Conservation (phyloP, 1,284 basidiomycete species). For the Rhizoctonia solani region DNA sequence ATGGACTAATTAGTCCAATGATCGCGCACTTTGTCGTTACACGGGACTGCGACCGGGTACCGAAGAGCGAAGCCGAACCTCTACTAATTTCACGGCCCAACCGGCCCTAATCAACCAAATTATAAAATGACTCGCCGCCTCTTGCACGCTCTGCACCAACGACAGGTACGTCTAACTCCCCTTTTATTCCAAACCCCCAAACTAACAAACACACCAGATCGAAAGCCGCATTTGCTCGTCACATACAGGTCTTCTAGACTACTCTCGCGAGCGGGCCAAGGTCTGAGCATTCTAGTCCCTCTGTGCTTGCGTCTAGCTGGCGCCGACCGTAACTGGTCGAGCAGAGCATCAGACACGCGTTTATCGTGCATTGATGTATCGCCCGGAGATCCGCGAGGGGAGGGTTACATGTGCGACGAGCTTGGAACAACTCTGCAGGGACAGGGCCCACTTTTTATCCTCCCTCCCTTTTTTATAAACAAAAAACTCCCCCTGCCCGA, state of each 20-base stretch:
- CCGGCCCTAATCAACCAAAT: background rate
- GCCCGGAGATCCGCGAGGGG: constrained; percentile 16
- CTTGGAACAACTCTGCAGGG: constrained; percentile 17
- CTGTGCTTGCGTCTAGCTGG: constrained; percentile 12
- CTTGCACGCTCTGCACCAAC: background rate
- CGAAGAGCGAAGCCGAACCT: no score
- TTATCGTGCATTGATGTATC: background rate
- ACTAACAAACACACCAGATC: background rate
- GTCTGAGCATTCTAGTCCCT: constrained; percentile 14
- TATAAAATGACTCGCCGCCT: background rate
- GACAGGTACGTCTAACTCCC: background rate
- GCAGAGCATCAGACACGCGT: constrained; percentile 18
- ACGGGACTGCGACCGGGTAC: no score
- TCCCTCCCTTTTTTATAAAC: background rate
- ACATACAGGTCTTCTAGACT: background rate
- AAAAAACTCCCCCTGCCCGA: no score
- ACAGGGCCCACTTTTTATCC: background rate
- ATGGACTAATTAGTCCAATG: no score
- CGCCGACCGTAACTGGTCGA: constrained; percentile 10
- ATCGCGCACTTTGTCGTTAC: no score
- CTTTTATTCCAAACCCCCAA: background rate
- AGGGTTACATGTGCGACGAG: constrained; percentile 2
- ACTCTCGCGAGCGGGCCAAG: constrained; percentile 5
- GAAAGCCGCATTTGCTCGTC: constrained; percentile 20
- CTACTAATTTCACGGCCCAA: background rate